Base-by-base conservation (phyloP, 495 filamentous ascomycete species). In the Lasiosphaeria ovina region DNA sequence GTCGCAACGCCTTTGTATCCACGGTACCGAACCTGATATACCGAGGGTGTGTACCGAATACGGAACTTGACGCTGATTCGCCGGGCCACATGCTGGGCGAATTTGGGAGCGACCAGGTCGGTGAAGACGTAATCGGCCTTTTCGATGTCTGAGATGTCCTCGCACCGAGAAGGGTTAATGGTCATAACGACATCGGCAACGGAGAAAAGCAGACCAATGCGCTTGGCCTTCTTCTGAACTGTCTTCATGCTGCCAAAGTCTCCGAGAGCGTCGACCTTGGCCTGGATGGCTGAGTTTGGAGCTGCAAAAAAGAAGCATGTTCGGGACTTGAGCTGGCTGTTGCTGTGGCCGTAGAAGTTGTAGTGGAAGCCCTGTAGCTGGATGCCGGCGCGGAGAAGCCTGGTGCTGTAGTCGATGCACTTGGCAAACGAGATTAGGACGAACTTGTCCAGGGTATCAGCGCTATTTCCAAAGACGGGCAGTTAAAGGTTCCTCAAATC, bases 1-100 rank as follows among this genome's bases (percentile, higher is more conserved):
- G 72, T 81, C 32, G 81, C 69, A 24, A 82, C 79, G 0, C 80
- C 79, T 55, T 82, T 82, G 59, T 82, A 82, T 6, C 79, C 79
- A 3, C 76, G 69, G 59, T 82, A 82, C 44, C 77, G 65, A 6
- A 83, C 80, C 61, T 83, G 79, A 53, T 76, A 77, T 3, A 82
- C 77, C 1, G 77, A 79, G n/a, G 80, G 80, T 4, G 62, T 70
- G 58, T 83, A 83, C 31, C 73, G 64, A 35, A 62, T 59, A 51
- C 78, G 65, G 57, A 77, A 82, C 24, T 66, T 35, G 32, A 82
- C 75, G 44, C 70, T 66, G 14, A 63, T 58, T 35, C 65, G 64
- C 54, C 73, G 59, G 11, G 73, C 71, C 7, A 82, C 62, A 34
- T 72, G 62, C 31, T 65, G 60, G 16, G 77, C 77, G 17, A 81